Conservation (phyloP, 2,329 filamentous ascomycete species). For the Plectosphaerella plurivora region DNA sequence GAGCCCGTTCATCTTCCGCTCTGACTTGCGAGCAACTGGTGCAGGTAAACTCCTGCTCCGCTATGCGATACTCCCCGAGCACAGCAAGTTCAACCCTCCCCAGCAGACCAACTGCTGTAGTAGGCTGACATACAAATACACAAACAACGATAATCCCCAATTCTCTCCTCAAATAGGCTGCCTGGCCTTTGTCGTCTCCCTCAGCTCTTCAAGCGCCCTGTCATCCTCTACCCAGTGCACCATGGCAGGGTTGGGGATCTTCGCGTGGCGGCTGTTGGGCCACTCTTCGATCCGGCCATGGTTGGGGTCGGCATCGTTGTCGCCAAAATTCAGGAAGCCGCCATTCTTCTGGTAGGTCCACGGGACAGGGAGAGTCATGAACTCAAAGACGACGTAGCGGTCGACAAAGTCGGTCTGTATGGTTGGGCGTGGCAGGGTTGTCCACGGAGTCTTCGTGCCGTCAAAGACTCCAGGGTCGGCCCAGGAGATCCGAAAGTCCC, state of each 20-base stretch:
- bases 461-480: not conserved
- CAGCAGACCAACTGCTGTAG: no score
- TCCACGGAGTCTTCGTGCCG: not conserved
- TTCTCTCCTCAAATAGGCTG: no score
- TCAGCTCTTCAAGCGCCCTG: not conserved
- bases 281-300: not conserved
- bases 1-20: no score
- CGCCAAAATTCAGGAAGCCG: not conserved
- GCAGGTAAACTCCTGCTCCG: no score
- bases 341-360: not conserved
- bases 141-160: no score
- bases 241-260: not conserved
- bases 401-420: not conserved
- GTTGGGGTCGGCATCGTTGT: not conserved
- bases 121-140: no score
- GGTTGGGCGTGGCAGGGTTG: not conserved
- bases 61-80: no score
- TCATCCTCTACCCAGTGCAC: not conserved
- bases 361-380: not conserved
- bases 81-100: no score
- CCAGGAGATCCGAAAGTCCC: constrained; percentile 11
- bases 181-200: not conserved
- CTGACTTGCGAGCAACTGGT: no score
- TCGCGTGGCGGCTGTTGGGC: no score
- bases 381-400: not conserved